These are phyloP conservation scores for Aspergillus diversus DNA, from an alignment of 495 filamentous ascomycete genomes.

Conservation along the genomic window DNA sequence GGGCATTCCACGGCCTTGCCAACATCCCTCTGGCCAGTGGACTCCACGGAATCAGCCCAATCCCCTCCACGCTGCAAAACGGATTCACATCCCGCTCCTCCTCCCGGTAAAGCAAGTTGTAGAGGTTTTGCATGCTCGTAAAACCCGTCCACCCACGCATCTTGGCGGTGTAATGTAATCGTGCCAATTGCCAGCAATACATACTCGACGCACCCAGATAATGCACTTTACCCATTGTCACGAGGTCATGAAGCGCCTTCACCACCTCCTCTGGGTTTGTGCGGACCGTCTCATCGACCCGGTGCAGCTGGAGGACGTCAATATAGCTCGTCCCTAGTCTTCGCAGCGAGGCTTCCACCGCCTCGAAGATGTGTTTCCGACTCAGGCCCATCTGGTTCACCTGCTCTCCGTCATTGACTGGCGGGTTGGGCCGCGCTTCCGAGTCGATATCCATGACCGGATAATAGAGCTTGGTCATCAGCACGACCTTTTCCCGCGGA, in stretches of 20 bases:
- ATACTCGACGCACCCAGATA: slow-evolving; percentile 64
- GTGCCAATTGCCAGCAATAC: slow-evolving; percentile 44
- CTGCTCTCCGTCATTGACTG: slow-evolving; percentile 29
- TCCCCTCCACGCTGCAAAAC: slow-evolving; percentile 68
- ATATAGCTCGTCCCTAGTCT: slow-evolving; percentile 55
- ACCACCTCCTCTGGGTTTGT: slow-evolving; percentile 71
- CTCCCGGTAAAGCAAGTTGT: slow-evolving; percentile 71
- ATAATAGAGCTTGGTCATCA: slow-evolving; percentile 73
- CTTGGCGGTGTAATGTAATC: slow-evolving; percentile 47
- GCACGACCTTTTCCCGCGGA: slow-evolving; percentile 68
- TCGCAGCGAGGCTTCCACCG: slow-evolving; percentile 51
- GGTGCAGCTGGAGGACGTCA: slow-evolving; percentile 59
- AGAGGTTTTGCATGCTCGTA: slow-evolving; percentile 69
- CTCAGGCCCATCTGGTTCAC: slow-evolving; percentile 53
- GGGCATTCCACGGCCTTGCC: slow-evolving; percentile 43
- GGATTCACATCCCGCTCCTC: slow-evolving; percentile 75
- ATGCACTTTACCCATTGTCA: slow-evolving; percentile 62
- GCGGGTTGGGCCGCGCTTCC: slow-evolving; percentile 21
- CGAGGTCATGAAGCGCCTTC: slow-evolving; percentile 69
- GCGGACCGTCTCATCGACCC: slow-evolving; percentile 42
- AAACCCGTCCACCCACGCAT: slow-evolving; percentile 70
- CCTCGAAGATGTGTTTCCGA: slow-evolving; percentile 57
- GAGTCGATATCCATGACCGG: slow-evolving; percentile 47
- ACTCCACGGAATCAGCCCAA: slow-evolving; percentile 69
- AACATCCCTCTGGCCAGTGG: slow-evolving; percentile 58